phyloP scores from a whole-genome alignment of 2,329 filamentous ascomycete genomes.

The Curvularia eragrostidis region DNA sequence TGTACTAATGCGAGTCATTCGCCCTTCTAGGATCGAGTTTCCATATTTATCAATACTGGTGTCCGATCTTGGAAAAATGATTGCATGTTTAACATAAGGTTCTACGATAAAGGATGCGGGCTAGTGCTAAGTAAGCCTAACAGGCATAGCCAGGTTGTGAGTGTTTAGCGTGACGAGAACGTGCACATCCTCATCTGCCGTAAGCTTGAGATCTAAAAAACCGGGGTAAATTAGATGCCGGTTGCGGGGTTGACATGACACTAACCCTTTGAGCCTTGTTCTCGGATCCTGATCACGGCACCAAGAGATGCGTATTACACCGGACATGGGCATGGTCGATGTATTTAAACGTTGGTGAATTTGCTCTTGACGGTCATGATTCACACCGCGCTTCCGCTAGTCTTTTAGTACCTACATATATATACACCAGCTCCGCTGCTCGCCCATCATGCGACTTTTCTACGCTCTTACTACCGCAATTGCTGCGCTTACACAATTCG shows the following conservation, averaged over 20 bases:
- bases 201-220: neutral
- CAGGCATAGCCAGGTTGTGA: neutral
- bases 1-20: neutral
- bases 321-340: neutral
- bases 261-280: neutral
- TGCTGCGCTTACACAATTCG: constrained; percentile 8
- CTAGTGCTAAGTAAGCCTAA: neutral
- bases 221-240: constrained; percentile 1
- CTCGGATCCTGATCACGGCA: constrained; percentile 5
- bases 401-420: neutral
- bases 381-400: neutral
- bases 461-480: constrained; percentile 16
- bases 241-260: constrained; percentile 4
- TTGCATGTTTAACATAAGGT: neutral
- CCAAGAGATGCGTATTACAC: neutral
- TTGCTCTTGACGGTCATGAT: neutral
- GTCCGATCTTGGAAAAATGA: neutral
- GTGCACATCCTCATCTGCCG: constrained; percentile 1
- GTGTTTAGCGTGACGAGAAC: neutral
- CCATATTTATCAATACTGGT: neutral
- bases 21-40: neutral
- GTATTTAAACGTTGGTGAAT: neutral
- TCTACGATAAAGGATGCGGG: neutral
- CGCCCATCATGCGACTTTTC: constrained; percentile 21
- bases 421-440: neutral